These are phyloP conservation scores for Amaranthus palmeri DNA, from an alignment of 148 eudicot genomes.

Conservation along the genomic window DNA sequence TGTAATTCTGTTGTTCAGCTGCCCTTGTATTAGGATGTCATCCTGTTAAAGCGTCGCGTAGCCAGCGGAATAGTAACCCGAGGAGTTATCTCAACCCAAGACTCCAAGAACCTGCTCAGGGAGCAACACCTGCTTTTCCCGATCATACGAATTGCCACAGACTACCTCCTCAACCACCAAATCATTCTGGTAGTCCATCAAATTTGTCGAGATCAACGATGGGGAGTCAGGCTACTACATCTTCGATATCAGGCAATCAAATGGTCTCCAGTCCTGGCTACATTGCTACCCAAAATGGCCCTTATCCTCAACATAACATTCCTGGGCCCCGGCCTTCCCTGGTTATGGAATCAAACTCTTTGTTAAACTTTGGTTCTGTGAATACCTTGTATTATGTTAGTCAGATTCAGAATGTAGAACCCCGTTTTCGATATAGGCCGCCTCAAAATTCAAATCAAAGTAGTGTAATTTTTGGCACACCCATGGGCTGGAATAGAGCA, in stretches of 20 bases:
- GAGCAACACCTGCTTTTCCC: constrained; percentile 19
- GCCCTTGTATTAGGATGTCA: constrained; percentile 86
- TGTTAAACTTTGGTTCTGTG: constrained; percentile 34
- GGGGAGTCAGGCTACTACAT: constrained; percentile 21
- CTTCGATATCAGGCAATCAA: constrained; percentile 23
- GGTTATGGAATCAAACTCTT: constrained; percentile 28
- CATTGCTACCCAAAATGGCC: constrained; percentile 20
- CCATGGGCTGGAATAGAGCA: constrained; percentile 40
- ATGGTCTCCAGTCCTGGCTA: constrained; percentile 24
- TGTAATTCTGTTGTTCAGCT: constrained; percentile 51
- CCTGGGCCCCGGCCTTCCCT: constrained; percentile 24
- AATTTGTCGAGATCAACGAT: constrained; percentile 24
- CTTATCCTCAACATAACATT: constrained; percentile 24
- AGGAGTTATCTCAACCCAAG: constrained; percentile 64
- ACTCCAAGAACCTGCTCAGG: constrained; percentile 33
- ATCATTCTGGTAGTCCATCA: constrained; percentile 32
- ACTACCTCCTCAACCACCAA: constrained; percentile 24
- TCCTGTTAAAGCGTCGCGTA: constrained; percentile 77
- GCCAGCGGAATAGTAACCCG: constrained; percentile 60
- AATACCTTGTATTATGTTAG: constrained; percentile 64
- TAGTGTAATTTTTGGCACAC: constrained; percentile 55
- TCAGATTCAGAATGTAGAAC: constrained; percentile 29
- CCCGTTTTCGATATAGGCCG: constrained; percentile 28
- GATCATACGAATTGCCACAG: constrained; percentile 27
- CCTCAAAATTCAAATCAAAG: constrained; percentile 33